These are phyloP conservation scores for Solanum phureja DNA, from an alignment of 257 asterid species.

Conservation along the genomic window DNA sequence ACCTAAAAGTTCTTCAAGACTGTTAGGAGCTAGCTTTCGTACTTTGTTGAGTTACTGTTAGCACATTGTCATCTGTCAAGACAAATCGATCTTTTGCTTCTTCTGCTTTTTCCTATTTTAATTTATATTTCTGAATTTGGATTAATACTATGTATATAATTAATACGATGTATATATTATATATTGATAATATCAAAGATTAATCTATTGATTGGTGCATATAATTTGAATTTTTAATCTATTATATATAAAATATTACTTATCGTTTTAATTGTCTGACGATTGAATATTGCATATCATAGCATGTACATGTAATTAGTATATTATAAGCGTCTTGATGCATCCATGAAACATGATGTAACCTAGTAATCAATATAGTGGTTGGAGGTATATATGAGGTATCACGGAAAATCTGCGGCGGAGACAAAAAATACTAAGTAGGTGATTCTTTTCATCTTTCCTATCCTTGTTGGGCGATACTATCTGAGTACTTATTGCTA, in stretches of 20 bases:
- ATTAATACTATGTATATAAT: not conserved
- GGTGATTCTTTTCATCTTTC: not conserved
- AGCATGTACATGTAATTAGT: not conserved
- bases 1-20: not conserved
- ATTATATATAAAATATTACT: not conserved
- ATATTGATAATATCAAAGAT: not conserved
- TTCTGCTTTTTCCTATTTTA: not conserved
- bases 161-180: not conserved
- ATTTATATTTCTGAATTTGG: not conserved
- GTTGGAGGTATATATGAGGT: too few relatives aligned
- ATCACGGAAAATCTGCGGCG: accelerated
- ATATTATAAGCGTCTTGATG: not conserved
- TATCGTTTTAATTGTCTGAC: not conserved
- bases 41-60: not conserved
- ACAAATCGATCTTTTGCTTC: not conserved
- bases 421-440: too few relatives aligned
- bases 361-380: too few relatives aligned
- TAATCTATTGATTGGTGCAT: not conserved
- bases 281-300: not conserved
- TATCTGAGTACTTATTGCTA: too few relatives aligned
- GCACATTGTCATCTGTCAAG: not conserved
- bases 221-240: not conserved
- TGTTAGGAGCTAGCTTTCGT: not conserved
- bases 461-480: not conserved
- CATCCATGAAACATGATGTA: too few relatives aligned